Percentiles rank a stretch among this genome's conserved stretches.
These are phyloP conservation scores for Cytospora mali DNA, from an alignment of 2,329 filamentous ascomycete species.

Conservation along the genomic window DNA sequence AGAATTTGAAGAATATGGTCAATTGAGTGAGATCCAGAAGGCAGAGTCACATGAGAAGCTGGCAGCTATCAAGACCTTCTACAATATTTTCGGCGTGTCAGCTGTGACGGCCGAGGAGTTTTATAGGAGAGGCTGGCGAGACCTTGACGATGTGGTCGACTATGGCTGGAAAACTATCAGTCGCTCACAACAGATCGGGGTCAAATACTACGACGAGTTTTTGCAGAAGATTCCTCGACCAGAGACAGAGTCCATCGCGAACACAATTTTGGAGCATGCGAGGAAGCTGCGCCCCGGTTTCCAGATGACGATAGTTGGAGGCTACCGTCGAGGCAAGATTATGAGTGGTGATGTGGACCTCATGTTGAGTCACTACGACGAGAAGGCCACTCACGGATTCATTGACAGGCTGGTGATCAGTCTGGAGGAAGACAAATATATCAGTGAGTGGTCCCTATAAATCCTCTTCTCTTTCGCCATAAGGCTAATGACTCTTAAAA, in stretches of 20 bases:
- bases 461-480: too few relatives aligned
- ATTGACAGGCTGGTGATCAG: conserved; percentile 69
- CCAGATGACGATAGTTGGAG: conserved; percentile 69
- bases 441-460: conserved; percentile 49
- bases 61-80: conserved; percentile 69
- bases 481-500: background rate
- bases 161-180: conserved; percentile 75
- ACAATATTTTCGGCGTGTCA: conserved; percentile 90
- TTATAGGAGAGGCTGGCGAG: conserved; percentile 77
- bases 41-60: conserved; percentile 67
- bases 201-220: conserved; percentile 94
- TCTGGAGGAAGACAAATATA: conserved; percentile 68
- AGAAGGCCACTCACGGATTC: conserved; percentile 68
- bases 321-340: conserved; percentile 77
- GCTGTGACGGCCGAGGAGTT: conserved; percentile 80
- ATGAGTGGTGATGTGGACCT: conserved; percentile 82
- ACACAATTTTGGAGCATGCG: conserved; percentile 67
- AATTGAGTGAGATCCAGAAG: conserved; percentile 64
- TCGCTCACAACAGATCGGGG: conserved; percentile 86
- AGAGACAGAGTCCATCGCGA: conserved; percentile 73
- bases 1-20: conserved; percentile 68
- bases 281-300: conserved; percentile 59
- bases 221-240: conserved; percentile 67
- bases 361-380: conserved; percentile 77
- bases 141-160: conserved; percentile 84